Evolutionary conservation across 106 monocot genomes (phyloP), one percentile per base, ranked within the genome.

Genomic region (Agapanthus africanus): DNA sequence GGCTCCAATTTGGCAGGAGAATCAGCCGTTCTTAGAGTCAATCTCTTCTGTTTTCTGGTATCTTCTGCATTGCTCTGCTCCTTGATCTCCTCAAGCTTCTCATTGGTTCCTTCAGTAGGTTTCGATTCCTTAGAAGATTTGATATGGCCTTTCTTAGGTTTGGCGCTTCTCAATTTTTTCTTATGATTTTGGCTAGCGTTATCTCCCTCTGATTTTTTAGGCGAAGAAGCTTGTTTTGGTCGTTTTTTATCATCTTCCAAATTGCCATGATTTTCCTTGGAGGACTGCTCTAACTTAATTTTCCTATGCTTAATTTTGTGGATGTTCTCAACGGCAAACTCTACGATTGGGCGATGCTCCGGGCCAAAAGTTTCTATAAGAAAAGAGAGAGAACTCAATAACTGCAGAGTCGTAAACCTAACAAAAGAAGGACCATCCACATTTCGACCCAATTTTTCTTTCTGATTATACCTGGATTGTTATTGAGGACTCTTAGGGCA

Each of bases 401-500:
- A n/a, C n/a, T n/a, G n/a, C n/a, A n/a, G n/a, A n/a, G n/a, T n/a
- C n/a, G n/a, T n/a, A n/a, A n/a, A n/a, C n/a, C n/a, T n/a, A n/a
- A n/a, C n/a, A n/a, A n/a, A n/a, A n/a, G n/a, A n/a, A n/a, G n/a
- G n/a, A n/a, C n/a, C n/a, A n/a, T n/a, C n/a, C n/a, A n/a, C n/a
- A n/a, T n/a, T n/a, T n/a, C n/a, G n/a, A n/a, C n/a, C n/a, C n/a
- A n/a, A n/a, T n/a, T n/a, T n/a, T n/a, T n/a, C n/a, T 42, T 15
- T 42, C 42, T 15, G 42, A 8, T 8, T 42, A 8, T 92, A 99
- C 97, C 90, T 73, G 97, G 97, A 79, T 99, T 92, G 40, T 99
- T 99, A 39, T 99, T 99, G 62, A 99, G 79, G 71, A 99, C 92
- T 52, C 97, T 78, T 60, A 99, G 70, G 26, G 89, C 92, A 36